Conservation (phyloP, 2,329 filamentous ascomycete species). For the Herpotrichia juniperi region DNA sequence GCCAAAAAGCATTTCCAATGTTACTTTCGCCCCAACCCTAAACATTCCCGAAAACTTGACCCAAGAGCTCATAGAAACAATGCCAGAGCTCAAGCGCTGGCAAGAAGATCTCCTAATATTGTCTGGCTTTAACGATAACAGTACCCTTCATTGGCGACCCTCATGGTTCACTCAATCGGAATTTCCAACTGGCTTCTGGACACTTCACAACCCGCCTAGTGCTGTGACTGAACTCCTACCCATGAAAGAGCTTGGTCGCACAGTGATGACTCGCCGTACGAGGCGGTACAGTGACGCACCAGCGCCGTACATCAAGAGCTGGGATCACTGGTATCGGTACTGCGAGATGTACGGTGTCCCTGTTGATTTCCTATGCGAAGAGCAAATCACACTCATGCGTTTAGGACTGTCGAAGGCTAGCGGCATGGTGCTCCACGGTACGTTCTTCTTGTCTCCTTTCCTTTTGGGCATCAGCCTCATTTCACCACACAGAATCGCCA, state of each 20-base stretch:
- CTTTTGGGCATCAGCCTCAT: not conserved
- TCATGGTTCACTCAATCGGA: slow-evolving; percentile 26
- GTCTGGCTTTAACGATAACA: slow-evolving; percentile 32
- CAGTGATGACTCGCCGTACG: slow-evolving; percentile 30
- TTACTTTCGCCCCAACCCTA: not conserved
- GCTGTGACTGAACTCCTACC: slow-evolving; percentile 33
- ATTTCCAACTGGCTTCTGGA: slow-evolving; percentile 23
- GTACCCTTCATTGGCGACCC: slow-evolving; percentile 34
- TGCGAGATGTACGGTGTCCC: slow-evolving; percentile 31
- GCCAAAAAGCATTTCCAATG: not conserved
- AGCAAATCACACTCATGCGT: slow-evolving; percentile 25
- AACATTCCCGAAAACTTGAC: slow-evolving; percentile 19
- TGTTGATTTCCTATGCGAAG: slow-evolving; percentile 26
- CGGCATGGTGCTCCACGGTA: not conserved
- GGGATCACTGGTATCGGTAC: slow-evolving; percentile 27
- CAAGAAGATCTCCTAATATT: slow-evolving; percentile 36
- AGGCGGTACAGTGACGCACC: slow-evolving; percentile 17
- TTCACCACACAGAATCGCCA: slow-evolving; percentile 19
- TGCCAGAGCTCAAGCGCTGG: slow-evolving; percentile 20
- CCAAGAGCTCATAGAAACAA: slow-evolving; percentile 17
- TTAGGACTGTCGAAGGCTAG: slow-evolving; percentile 16
- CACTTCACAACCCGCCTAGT: slow-evolving; percentile 35
- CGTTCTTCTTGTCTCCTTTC: not conserved
- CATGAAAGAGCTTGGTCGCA: not conserved
- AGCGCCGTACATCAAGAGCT: slow-evolving; percentile 26